phyloP scores from a whole-genome alignment of 768 basidiomycete species.

The Tricholoma hemisulphureum region DNA sequence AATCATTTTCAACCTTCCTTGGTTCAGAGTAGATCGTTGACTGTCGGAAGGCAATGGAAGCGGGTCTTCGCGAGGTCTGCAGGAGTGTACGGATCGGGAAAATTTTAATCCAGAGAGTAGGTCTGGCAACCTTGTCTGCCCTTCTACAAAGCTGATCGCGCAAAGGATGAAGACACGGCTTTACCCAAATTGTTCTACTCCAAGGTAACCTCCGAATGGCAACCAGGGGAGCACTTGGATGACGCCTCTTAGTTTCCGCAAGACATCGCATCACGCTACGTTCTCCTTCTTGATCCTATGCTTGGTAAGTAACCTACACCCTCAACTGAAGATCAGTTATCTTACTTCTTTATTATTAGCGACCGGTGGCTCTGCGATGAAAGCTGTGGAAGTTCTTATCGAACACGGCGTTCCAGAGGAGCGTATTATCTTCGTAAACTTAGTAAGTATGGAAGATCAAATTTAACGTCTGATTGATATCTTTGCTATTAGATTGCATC shows the following conservation, averaged over 20 bases:
- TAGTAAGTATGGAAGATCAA: constrained; percentile 47
- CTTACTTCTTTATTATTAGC: constrained; percentile 40
- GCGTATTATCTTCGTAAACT: constrained; percentile 90
- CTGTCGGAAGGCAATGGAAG: constrained; percentile 84
- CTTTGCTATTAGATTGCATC: constrained; percentile 64
- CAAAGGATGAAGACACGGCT: constrained; percentile 91
- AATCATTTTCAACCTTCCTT: constrained; percentile 15
- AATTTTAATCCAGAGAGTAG: constrained; percentile 92
- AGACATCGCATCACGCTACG: constrained; percentile 89
- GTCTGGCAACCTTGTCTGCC: constrained; percentile 17
- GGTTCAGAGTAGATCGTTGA: not conserved
- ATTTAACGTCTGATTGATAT: not conserved
- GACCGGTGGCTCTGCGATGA: constrained; percentile 96
- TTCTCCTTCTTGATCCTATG: constrained; percentile 96
- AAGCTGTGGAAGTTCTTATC: constrained; percentile 92
- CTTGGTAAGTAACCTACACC: constrained; percentile 55
- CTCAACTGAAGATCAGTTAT: not conserved
- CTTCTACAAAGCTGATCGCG: not conserved
- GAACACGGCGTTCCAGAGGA: constrained; percentile 93
- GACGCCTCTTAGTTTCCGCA: constrained; percentile 69
- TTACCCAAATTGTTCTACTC: constrained; percentile 91
- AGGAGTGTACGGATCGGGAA: constrained; percentile 93
- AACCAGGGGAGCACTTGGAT: not conserved
- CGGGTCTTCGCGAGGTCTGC: constrained; percentile 93
- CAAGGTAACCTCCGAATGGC: constrained; percentile 46